Evolutionary conservation across 169 alveolate genomes (phyloP).

Genomic region (Fabrea salina): DNA sequence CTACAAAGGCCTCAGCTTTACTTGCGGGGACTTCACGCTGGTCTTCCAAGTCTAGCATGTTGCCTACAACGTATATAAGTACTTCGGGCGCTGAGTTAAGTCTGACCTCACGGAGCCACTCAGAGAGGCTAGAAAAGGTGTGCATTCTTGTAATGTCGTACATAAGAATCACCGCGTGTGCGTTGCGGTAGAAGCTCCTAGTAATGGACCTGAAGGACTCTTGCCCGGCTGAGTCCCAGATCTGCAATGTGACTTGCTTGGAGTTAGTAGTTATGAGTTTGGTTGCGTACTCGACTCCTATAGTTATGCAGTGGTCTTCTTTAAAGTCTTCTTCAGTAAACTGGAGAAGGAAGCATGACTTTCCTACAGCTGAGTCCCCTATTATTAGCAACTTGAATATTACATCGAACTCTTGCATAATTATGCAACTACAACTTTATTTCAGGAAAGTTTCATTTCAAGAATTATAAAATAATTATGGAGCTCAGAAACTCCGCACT

Average conservation of each 20-base stretch:
- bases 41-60: constrained; percentile 10
- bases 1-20: too few relatives aligned
- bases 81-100: constrained; percentile 21
- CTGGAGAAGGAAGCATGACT: constrained; percentile 40
- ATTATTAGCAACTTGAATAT: constrained; percentile 42
- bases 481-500: too few relatives aligned
- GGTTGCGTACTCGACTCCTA: constrained; percentile 54
- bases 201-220: constrained; percentile 69
- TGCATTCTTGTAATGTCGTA: constrained; percentile 69
- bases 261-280: constrained; percentile 35
- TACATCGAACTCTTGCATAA: too few relatives aligned
- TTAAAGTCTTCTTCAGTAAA: constrained; percentile 52
- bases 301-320: constrained; percentile 42
- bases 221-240: constrained; percentile 74
- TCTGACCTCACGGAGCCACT: constrained; percentile 42
- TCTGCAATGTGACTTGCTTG: constrained; percentile 35
- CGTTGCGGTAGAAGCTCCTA: constrained; percentile 65
- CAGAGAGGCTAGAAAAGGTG: constrained; percentile 62
- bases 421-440: too few relatives aligned
- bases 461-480: too few relatives aligned
- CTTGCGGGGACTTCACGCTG: too few relatives aligned
- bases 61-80: constrained; percentile 12
- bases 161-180: constrained; percentile 71
- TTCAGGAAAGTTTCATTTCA: too few relatives aligned
- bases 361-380: constrained; percentile 60